Evolutionary conservation across 2,329 filamentous ascomycete genomes (phyloP), one percentile per base, ranked within the genome.

Genomic region (Fusarium gaditjirri): DNA sequence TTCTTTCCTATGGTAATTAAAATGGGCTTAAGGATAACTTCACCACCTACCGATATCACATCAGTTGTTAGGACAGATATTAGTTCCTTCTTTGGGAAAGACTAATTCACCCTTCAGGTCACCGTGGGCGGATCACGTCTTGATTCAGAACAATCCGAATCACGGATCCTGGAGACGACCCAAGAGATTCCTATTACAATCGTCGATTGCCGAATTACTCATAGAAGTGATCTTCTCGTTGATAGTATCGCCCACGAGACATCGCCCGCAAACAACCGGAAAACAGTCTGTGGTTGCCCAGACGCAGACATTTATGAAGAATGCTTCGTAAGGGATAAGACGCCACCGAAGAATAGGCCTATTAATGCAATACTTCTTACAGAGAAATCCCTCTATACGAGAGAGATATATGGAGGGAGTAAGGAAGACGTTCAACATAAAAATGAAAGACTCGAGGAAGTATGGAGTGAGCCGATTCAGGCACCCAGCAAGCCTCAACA

Each of bases 1-100:
- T n/a, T 3, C 35, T 38, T 36, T 36, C 5, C 35, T 11, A 19
- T 19, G 9, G 19, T 36, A 7, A 19, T 11, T 4, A 19, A 7
- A 11, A 2, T 11, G 17, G 17, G 17, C 35, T 36, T 19, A 19
- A 7, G 5, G 16, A 2, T 4, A 10, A 9, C 10, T 2, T 36
- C 10, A 36, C 3, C 1, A 4, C 19, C 19, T 8, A 17, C 33
- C 14, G 2, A 3, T 17, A 17, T 17, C 35, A 19, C 9, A 17
- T 36, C 4, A 19, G 35, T 19, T 19, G 2, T 19, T 11, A 38
- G 17, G 11, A 11, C 8, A 11, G 17, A 38, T 2, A 38, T 8
- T 9, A 23, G n/a, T 7, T n/a, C 21, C 12, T 4, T 41, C 12
- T 41, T 8, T n/a, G 8, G n/a, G 7, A 7, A 41, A n/a, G 39